Percentiles rank a stretch among this genome's conserved stretches.
Evolutionary conservation across 257 asterid genomes (phyloP).

Genomic region (Salvia hispanica): DNA sequence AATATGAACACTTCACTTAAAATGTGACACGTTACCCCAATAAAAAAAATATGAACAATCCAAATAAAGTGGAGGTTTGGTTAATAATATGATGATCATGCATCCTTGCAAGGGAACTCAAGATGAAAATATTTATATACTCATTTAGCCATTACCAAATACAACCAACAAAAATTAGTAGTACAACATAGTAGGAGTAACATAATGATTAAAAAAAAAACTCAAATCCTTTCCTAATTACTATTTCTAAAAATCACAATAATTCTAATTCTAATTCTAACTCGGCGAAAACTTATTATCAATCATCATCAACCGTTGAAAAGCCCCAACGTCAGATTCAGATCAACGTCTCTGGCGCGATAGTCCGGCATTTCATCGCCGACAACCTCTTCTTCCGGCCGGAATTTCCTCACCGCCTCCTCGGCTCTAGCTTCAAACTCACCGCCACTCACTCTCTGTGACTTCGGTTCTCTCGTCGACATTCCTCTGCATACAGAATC

Average conservation of each 20-base stretch:
- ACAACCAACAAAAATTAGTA: background rate
- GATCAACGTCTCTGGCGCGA: background rate
- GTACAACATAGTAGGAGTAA: background rate
- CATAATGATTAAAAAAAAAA: background rate
- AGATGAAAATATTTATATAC: background rate
- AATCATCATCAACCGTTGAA: conserved; percentile 7
- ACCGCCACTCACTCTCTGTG: background rate
- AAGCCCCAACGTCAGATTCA: conserved; percentile 2
- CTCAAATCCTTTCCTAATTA: conserved; percentile 5
- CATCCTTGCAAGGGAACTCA: background rate
- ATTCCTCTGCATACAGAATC: background rate
- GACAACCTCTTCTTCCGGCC: too few relatives aligned
- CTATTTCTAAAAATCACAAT: conserved; percentile 1
- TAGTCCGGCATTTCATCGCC: background rate
- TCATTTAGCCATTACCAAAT: conserved; percentile 8
- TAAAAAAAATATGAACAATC: too few relatives aligned
- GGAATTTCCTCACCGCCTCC: too few relatives aligned
- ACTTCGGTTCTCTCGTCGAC: background rate
- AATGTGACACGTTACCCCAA: too few relatives aligned
- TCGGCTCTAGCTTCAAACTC: background rate
- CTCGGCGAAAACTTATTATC: background rate
- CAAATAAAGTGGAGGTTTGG: background rate
- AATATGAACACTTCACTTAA: too few relatives aligned
- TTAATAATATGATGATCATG: background rate
- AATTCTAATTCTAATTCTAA: too few relatives aligned